A percentile compares a stretch with the other conserved stretches of the same genome.
These are phyloP conservation scores for Fusarium duplospermum DNA, from an alignment of 2,329 filamentous ascomycete genomes.

Conservation along the genomic window DNA sequence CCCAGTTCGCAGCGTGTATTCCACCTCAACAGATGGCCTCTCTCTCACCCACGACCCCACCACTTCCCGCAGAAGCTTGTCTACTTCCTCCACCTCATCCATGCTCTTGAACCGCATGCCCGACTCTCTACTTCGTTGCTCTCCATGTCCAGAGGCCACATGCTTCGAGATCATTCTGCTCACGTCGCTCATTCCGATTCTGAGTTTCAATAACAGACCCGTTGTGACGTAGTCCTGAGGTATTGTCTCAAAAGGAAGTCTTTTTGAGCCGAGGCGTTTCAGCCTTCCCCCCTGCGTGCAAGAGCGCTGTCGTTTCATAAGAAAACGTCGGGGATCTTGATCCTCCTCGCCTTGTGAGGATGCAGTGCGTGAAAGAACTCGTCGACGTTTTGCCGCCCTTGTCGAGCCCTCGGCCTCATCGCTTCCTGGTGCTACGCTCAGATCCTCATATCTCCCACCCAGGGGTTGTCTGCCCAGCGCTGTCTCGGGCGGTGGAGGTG, in stretches of 20 bases:
- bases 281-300: constrained; percentile 25
- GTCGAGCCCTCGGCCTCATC: not conserved
- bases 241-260: constrained; percentile 44
- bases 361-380: constrained; percentile 15
- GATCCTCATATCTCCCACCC: not conserved
- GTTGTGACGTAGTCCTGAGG: constrained; percentile 31
- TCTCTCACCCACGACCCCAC: constrained; percentile 40
- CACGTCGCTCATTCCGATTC: constrained; percentile 16
- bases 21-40: constrained; percentile 27
- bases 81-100: constrained; percentile 39
- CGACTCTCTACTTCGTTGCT: constrained; percentile 1
- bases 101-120: constrained; percentile 40
- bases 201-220: constrained; percentile 16
- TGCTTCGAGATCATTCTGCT: constrained; percentile 17
- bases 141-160: constrained; percentile 10
- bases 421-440: not conserved
- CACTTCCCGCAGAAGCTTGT: constrained; percentile 32
- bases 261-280: constrained; percentile 37
- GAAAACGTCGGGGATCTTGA: constrained; percentile 33
- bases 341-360: constrained; percentile 4
- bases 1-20: constrained; percentile 41
- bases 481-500: constrained; percentile 25
- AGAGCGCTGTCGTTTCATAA: constrained; percentile 35
- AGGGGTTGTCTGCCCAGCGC: not conserved
- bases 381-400: constrained; percentile 14